Evolutionary conservation across 2,329 filamentous ascomycete species (phyloP).

Genomic region (Aspergillus quadricinctus): DNA sequence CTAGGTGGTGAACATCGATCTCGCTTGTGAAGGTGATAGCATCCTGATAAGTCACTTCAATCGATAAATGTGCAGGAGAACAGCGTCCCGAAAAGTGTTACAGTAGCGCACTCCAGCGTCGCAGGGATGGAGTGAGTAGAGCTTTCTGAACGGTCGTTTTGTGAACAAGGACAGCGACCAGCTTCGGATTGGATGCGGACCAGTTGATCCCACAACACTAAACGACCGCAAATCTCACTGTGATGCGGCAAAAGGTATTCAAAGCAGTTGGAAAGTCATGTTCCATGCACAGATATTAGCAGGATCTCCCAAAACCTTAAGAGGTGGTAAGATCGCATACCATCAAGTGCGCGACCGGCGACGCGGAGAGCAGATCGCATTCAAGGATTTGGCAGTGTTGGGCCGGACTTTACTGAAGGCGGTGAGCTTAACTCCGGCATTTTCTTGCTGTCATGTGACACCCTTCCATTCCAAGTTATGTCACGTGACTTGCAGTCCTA

Average conservation of each 20-base stretch:
- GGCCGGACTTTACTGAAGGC: conserved; percentile 11
- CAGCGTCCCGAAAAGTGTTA: background rate
- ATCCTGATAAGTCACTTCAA: conserved; percentile 6
- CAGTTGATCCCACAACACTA: background rate
- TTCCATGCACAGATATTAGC: background rate
- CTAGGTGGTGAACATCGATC: conserved; percentile 7
- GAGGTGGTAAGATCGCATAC: background rate
- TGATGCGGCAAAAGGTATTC: background rate
- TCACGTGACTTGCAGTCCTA: background rate
- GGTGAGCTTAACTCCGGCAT: conserved; percentile 12
- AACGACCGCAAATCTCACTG: background rate
- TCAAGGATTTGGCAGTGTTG: conserved; percentile 12
- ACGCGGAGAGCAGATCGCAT: background rate
- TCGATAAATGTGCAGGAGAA: background rate
- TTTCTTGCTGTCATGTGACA: background rate
- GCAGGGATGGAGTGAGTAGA: background rate
- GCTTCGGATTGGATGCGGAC: background rate
- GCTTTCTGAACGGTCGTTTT: background rate
- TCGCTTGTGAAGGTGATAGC: conserved; percentile 7
- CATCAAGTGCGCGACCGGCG: conserved; percentile 2
- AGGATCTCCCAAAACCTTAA: background rate
- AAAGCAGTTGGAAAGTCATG: background rate
- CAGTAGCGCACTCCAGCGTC: background rate
- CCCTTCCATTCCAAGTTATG: background rate
- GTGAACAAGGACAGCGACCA: background rate